phyloP scores from a whole-genome alignment of 306 rosid species.

The Herpetospermum pedunculosum region DNA sequence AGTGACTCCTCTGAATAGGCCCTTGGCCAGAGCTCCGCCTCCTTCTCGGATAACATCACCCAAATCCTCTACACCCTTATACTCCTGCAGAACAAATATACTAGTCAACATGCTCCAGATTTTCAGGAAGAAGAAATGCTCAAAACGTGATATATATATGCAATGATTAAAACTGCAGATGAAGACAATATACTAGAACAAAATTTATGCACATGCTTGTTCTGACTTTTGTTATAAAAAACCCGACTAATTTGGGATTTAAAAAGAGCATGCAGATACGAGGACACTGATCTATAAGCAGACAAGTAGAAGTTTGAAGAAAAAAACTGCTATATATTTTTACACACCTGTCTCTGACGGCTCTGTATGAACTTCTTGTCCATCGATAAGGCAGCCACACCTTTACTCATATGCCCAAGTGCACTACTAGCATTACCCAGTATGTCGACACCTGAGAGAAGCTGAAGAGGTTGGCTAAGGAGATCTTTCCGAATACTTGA shows the following conservation, averaged over 20 bases:
- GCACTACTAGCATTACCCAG: slow-evolving; percentile 99
- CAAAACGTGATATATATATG: background rate
- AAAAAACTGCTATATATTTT: background rate
- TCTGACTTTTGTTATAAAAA: background rate
- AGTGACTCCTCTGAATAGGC: slow-evolving; percentile 94
- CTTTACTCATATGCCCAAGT: slow-evolving; percentile 99
- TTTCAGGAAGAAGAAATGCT: background rate
- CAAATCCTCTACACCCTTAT: slow-evolving; percentile 87
- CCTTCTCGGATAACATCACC: slow-evolving; percentile 95
- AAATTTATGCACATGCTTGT: background rate
- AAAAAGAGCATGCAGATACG: too few species aligned
- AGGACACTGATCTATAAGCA: too few species aligned
- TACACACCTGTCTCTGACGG: slow-evolving; percentile 81
- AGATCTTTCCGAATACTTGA: slow-evolving; percentile 87
- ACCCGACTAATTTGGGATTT: background rate
- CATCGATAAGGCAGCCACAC: slow-evolving; percentile 96
- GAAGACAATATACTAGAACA: background rate
- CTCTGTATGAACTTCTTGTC: slow-evolving; percentile 97
- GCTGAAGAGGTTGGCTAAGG: slow-evolving; percentile 90
- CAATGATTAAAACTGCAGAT: background rate
- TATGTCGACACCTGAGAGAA: slow-evolving; percentile 94
- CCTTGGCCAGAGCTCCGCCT: slow-evolving; percentile 98
- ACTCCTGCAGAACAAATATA: slow-evolving; percentile 44
- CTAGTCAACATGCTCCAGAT: background rate
- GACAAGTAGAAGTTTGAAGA: too few species aligned